Base-by-base conservation (phyloP, 805 yeast genomes). In the Saturnispora hagleri region DNA sequence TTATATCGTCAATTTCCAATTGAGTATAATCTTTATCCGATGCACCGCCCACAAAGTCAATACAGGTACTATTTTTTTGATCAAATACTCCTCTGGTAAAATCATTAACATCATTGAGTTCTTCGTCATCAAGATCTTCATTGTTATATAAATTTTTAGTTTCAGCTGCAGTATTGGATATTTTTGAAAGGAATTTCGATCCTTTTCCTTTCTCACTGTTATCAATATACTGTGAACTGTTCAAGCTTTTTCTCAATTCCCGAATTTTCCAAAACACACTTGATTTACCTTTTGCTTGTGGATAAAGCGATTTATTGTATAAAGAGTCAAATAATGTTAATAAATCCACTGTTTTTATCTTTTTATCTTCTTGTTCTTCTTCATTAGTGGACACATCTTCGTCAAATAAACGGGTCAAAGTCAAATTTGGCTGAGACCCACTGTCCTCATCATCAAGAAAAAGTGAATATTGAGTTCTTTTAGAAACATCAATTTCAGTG, bases 341-440 rank as follows among this genome's bases (percentile, higher is more conserved):
- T 15, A 24, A 17, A 24, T 24, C 26, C 1, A 12, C 31, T 41
- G 44, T 24, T 41, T 24, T 24, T 3, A 22, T 18, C 26, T 22
- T 22, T 22, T 6, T 9, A 12, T 5, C 8, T 9, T 9, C 8
- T 15, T 45, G 38, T 8, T 34, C 27, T 12, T 31, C 26, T 4
- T 59, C 63, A 18, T 57, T 62, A n/a, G 9, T 48, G 60, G 4
- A 53, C 26, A 47, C 55, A 52, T n/a, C 56, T 17, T 68, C 71
- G 48, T 68, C 71, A 56, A 68, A 68, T 6, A 68, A 53, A 45
- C 63, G 55, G 9, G 62, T 62, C 50, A 68, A 52, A 1, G 70
- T 67, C 28, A 64, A 15, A 50, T 64, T 64, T 3, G 68, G 67
- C 9, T 48, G 54, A 15, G 48, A 34, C 1, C 69, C 69, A 10